Base-by-base conservation (phyloP, 768 basidiomycete genomes). In the Boletus subparvulus region DNA sequence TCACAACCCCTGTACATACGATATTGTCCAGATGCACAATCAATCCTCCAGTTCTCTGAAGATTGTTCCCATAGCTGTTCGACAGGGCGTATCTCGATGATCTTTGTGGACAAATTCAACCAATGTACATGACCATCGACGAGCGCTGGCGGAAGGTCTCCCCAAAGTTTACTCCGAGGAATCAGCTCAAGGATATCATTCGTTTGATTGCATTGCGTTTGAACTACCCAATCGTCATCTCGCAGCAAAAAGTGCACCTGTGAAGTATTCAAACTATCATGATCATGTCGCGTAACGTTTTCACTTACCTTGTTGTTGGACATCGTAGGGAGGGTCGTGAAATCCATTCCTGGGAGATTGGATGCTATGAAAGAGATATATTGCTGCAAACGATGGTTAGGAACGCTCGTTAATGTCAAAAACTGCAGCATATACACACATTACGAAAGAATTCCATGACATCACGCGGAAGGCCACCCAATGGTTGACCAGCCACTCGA, bases 81-180 rank as follows among this genome's bases (percentile, higher is more conserved):
- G 1, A 56, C 28, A n/a, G 66, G 62, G 0, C 64, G 59, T 28
- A 73, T 58, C 28, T 73, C 72, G 6, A 73, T 62, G n/a, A 36
- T 47, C 2, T 19, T 6, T 0, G 45, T 54, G 6, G 50, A 24
- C 0, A 68, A 42, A 40, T 68, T 55, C 19, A 73, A 51, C 69
- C 71, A 73, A 36, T 69, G 70, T n/a, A 46, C 52, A 28, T 62
- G 58, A 3, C 16, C 53, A 3, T 45, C 6, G n/a, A 71, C 1
- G 30, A 51, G 50, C 1, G 41, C 14, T n/a, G 37, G 6, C 7
- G 37, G 44, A 17, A 45, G 26, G 17, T 45, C 44, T 45, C 10
- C 16, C 1, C 3, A 1, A 17, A 45, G 10, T 9, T 45, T 8
- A 6, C 4, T 9, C 4, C 3, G 11, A 45, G 44, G 44, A 30